A percentile compares a stretch with the other conserved stretches of the same genome.
Conservation (phyloP, 345 rosid species). For the Gossypium raimondii region DNA sequence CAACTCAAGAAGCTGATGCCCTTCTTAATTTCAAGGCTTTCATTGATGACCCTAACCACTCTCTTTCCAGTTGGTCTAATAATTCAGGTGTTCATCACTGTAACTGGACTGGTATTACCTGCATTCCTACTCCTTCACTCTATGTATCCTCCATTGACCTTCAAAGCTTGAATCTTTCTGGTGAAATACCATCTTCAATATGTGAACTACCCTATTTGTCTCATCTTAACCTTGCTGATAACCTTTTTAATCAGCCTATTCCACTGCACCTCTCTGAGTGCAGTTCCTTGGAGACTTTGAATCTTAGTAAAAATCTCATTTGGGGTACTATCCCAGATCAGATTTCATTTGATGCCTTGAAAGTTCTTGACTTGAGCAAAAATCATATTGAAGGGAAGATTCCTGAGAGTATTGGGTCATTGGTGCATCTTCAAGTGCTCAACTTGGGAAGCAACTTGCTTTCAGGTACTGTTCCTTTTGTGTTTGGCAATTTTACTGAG, state of each 20-base stretch:
- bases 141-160: conserved; percentile 66
- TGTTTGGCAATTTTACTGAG: conserved; percentile 61
- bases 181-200: conserved; percentile 70
- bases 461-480: conserved; percentile 65
- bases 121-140: conserved; percentile 44
- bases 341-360: conserved; percentile 54
- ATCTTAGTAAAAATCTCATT: conserved; percentile 65
- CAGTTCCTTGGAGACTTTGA: conserved; percentile 58
- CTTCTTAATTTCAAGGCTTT: conserved; percentile 77
- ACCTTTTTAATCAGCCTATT: conserved; percentile 75
- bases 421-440: conserved; percentile 52
- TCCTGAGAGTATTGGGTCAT: conserved; percentile 64
- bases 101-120: conserved; percentile 85
- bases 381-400: conserved; percentile 80
- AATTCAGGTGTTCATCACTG: conserved; percentile 54
- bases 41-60: conserved; percentile 59
- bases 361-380: conserved; percentile 58
- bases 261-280: conserved; percentile 76
- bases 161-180: conserved; percentile 82
- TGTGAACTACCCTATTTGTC: conserved; percentile 59
- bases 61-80: conserved; percentile 72
- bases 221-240: conserved; percentile 68
- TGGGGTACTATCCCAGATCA: conserved; percentile 83
- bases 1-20: conserved; percentile 46
- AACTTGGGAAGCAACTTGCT: conserved; percentile 73